Conservation (phyloP, 2,329 filamentous ascomycete species). For the Ophiocordyceps camponoti-saundersi region DNA sequence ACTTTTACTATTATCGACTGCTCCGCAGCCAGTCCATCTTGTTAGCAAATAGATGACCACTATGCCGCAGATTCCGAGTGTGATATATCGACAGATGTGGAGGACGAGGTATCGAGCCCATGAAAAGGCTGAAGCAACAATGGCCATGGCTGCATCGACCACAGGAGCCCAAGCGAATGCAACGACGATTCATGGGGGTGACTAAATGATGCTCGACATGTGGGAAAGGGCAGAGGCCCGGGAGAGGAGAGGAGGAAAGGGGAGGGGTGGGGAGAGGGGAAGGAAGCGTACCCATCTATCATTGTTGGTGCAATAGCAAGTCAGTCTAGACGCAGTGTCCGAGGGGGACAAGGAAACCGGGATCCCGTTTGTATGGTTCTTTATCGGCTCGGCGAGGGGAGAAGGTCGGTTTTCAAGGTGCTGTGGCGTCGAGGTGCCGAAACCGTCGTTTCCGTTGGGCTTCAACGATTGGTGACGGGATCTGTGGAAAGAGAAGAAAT, state of each 20-base stretch:
- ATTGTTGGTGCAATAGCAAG: conserved; percentile 12
- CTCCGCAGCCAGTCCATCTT: conserved; percentile 4
- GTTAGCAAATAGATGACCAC: conserved; percentile 13
- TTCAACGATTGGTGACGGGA: conserved; percentile 5
- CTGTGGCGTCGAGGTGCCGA: background rate
- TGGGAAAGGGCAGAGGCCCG: conserved; percentile 1
- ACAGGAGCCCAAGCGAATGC: no score
- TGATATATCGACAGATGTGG: conserved; percentile 2
- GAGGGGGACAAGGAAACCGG: background rate
- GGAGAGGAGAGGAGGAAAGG: background rate
- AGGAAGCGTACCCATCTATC: conserved; percentile 25
- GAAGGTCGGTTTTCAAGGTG: background rate
- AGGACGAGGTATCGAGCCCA: conserved; percentile 1
- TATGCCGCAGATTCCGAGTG: conserved; percentile 4
- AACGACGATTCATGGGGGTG: background rate
- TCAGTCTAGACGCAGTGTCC: conserved; percentile 1
- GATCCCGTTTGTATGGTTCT: background rate
- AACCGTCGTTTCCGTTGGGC: conserved; percentile 10
- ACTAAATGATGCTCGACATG: background rate
- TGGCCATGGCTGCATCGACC: background rate
- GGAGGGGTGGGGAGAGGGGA: conserved; percentile 12
- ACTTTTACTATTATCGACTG: conserved; percentile 26
- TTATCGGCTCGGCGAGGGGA: background rate
- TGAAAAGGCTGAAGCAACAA: background rate
- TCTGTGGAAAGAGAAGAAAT: background rate